Conservation (phyloP, 179 eudicot genomes). For the Corrigiola litoralis region DNA sequence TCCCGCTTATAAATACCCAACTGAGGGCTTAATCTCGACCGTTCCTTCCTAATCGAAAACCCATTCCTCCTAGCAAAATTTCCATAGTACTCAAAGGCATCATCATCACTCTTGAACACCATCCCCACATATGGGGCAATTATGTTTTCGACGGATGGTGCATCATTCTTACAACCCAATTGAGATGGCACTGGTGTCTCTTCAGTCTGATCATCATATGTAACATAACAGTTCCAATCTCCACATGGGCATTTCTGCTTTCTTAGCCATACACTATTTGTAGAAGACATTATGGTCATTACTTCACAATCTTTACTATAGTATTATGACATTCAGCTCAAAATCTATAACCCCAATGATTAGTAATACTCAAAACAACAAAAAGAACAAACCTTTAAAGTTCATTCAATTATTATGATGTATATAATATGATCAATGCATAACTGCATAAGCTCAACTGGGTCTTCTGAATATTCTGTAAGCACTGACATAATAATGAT, state of each 20-base stretch:
- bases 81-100: too few species aligned
- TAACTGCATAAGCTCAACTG: too few species aligned
- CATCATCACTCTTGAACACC: conserved; percentile 48
- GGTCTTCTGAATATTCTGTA: too few species aligned
- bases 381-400: not conserved
- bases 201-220: conserved; percentile 35
- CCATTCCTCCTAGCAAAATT: conserved; percentile 53
- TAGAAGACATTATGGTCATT: conserved; percentile 16
- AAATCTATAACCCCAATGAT: too few species aligned
- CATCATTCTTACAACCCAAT: conserved; percentile 20
- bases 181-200: too few species aligned
- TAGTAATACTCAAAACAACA: too few species aligned
- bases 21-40: conserved; percentile 48
- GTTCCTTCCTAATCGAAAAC: too few species aligned
- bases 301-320: too few species aligned
- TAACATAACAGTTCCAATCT: conserved; percentile 47
- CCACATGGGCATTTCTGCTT: conserved; percentile 56
- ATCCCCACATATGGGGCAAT: conserved; percentile 55
- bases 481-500: too few species aligned
- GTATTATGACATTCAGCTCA: not conserved
- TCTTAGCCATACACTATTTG: conserved; percentile 43
- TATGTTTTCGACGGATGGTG: conserved; percentile 20
- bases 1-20: conserved; percentile 58
- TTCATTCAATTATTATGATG: too few species aligned
- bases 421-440: too few species aligned